Percentiles rank a stretch among this genome's conserved stretches.
These are phyloP conservation scores for Ciborinia camelliae DNA, from an alignment of 2,329 filamentous ascomycete genomes.

Conservation along the genomic window DNA sequence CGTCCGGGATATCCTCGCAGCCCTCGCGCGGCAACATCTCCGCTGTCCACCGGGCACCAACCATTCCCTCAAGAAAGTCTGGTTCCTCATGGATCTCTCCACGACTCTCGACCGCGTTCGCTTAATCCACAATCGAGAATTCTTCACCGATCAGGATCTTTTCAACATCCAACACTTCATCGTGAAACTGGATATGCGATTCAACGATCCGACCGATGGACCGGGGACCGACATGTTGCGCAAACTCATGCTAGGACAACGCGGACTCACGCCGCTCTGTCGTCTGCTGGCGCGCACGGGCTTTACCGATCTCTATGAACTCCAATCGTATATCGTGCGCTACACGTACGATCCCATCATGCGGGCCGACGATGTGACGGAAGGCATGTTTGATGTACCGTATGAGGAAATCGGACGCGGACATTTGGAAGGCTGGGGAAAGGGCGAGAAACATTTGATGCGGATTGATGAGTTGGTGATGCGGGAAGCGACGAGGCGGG, in stretches of 20 bases:
- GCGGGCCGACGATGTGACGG: constrained; percentile 39
- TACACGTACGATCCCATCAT: constrained; percentile 47
- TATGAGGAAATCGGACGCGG: constrained; percentile 49
- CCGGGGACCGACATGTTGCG: constrained; percentile 50
- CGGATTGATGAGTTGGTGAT: constrained; percentile 58
- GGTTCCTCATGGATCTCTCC: constrained; percentile 68
- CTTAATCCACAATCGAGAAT: constrained; percentile 49
- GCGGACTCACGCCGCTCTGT: constrained; percentile 54
- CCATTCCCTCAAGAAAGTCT: constrained; percentile 59
- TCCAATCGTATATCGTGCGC: constrained; percentile 54
- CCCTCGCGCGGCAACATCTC: constrained; percentile 56
- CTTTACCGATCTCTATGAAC: constrained; percentile 49
- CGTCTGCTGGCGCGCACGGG: constrained; percentile 55
- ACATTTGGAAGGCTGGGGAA: constrained; percentile 56
- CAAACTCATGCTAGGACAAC: constrained; percentile 59
- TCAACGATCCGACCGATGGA: constrained; percentile 60
- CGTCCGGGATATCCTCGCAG: constrained; percentile 59
- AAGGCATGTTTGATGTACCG: constrained; percentile 45
- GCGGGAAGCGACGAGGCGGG: constrained; percentile 51
- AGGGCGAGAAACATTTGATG: constrained; percentile 45
- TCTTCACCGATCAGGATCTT: constrained; percentile 60
- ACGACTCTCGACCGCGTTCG: constrained; percentile 53
- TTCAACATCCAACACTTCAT: constrained; percentile 62
- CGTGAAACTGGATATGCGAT: constrained; percentile 67
- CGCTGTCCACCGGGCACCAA: constrained; percentile 50